Evolutionary conservation across 2,329 filamentous ascomycete species (phyloP).

Genomic region (Aspergillus brasiliensis): DNA sequence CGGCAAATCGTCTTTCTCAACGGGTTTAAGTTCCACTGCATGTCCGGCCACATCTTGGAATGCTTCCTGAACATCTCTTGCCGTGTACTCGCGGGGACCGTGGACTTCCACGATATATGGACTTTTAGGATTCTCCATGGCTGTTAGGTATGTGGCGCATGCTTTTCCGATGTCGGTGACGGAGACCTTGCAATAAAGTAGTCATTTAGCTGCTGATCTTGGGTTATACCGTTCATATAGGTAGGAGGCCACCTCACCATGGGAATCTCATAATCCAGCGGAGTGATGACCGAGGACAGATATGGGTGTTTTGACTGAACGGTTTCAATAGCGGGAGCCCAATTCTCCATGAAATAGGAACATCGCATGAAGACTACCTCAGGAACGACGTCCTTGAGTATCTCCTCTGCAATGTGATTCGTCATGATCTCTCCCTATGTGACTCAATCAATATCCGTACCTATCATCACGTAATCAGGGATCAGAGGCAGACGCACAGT

Average conservation of each 20-base stretch:
- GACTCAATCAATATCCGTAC: too few species aligned
- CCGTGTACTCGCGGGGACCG: constrained; percentile 13
- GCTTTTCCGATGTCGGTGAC: constrained; percentile 14
- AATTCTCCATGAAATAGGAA: constrained; percentile 23
- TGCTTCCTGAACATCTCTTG: constrained; percentile 13
- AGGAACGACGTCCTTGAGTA: constrained; percentile 10
- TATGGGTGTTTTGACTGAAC: constrained; percentile 9
- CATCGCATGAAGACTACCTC: constrained; percentile 19
- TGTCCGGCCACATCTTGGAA: constrained; percentile 12
- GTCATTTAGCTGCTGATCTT: background rate
- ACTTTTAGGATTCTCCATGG: background rate
- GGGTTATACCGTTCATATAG: background rate
- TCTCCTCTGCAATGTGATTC: constrained; percentile 17
- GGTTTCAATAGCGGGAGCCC: constrained; percentile 6
- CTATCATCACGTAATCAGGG: too few species aligned
- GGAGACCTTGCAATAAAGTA: constrained; percentile 1
- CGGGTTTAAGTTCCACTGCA: constrained; percentile 12
- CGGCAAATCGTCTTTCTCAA: constrained; percentile 9
- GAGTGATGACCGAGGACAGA: constrained; percentile 14
- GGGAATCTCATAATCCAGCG: constrained; percentile 15
- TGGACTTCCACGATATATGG: constrained; percentile 18
- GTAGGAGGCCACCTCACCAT: constrained; percentile 6
- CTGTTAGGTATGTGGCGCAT: constrained; percentile 7
- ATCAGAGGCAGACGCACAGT: constrained; percentile 4
- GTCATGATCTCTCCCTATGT: constrained; percentile 19